These are phyloP conservation scores for Phlebopus sp. DNA, from an alignment of 1,284 basidiomycete species.

Conservation along the genomic window DNA sequence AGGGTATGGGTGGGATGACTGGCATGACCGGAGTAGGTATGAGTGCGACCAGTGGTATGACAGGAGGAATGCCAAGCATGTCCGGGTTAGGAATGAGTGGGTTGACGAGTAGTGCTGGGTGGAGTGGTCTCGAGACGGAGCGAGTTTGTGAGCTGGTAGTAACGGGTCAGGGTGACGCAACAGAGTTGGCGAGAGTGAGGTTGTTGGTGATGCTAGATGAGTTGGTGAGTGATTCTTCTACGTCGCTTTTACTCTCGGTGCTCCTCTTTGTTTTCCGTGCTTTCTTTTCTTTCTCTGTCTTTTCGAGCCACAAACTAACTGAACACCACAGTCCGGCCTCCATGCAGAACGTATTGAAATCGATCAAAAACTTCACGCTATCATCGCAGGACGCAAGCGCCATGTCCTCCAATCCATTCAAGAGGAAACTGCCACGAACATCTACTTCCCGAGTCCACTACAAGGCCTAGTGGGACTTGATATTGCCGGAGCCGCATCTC, in stretches of 20 bases:
- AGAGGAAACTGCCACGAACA: conserved; percentile 96
- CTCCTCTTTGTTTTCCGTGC: conserved; percentile 8
- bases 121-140: conserved; percentile 91
- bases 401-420: conserved; percentile 88
- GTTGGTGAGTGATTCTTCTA: conserved; percentile 54
- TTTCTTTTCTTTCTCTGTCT: neutral
- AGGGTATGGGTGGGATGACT: too few relatives aligned
- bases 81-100: conserved; percentile 33
- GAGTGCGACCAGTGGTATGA: too few relatives aligned
- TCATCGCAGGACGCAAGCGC: conserved; percentile 90
- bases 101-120: conserved; percentile 69
- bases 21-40: too few relatives aligned
- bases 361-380: conserved; percentile 92
- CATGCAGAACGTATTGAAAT: conserved; percentile 92
- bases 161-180: conserved; percentile 84
- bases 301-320: neutral
- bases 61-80: too few relatives aligned
- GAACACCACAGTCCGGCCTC: conserved; percentile 66
- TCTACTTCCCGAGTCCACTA: conserved; percentile 90
- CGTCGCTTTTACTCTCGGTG: neutral
- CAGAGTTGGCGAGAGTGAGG: conserved; percentile 88
- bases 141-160: conserved; percentile 90
- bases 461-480: conserved; percentile 81
- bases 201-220: conserved; percentile 94
- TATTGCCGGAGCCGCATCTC: conserved; percentile 35